Evolutionary conservation across 805 yeast species (phyloP), one percentile per base, ranked within the genome.

Genomic region (Starmerella khaoyaiensis): DNA sequence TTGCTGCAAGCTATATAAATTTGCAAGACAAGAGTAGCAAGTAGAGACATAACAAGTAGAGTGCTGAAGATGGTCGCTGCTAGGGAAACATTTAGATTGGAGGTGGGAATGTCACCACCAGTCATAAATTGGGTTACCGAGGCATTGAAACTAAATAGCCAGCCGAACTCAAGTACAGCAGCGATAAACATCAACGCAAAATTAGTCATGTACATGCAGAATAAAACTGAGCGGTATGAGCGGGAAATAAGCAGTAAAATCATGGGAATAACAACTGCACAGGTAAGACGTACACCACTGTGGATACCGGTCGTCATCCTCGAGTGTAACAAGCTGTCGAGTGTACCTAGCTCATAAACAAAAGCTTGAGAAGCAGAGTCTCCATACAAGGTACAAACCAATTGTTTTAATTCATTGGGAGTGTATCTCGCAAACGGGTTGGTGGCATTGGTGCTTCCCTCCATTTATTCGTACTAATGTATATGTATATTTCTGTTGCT

Each of bases 11-110:
- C 74, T 22, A 78, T 69, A 44, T 64, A 67, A 7, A 79, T 70
- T 59, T 87, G 97, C 52, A 73, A 73, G 2, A 75, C 64, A 51
- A 87, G 58, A 0, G 90, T 76, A 0, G 61, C 44, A 55, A 82
- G 79, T 37, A 86, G 70, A 8, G 71, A 61, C 0, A 66, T 59
- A 15, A 81, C 67, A 30, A 83, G 58, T 10, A 83, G 42, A 4
- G 75, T 64, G 45, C 75, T 75, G 40, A 79, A 57, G 3, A 73
- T 64, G 48, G 74, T 71, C 0, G 82, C 61, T 3, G 79, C 80
- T 8, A 75, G 69, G n/a, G 75, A 66, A 4, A 71, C 53, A 33
- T 62, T 66, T 30, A 64, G 60, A 20, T 69, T 68, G 10, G 47
- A 37, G 6, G 63, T 54, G 6, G 61, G 58, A 21, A 67, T 66